Evolutionary conservation across 176 grass and related monocot species (phyloP).

Genomic region (Avena sativa): DNA sequence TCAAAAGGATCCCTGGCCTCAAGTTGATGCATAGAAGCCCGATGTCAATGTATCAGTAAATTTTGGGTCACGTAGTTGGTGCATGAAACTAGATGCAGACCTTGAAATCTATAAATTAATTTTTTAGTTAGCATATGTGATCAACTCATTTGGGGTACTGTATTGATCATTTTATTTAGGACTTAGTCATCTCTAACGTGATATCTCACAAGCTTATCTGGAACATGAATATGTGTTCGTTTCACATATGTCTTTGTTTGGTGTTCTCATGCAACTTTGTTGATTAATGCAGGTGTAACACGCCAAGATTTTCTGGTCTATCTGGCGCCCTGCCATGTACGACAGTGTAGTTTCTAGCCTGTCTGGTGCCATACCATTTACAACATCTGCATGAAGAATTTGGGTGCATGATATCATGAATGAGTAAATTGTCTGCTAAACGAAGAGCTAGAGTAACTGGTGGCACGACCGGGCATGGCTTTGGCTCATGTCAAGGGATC

Average conservation of each 20-base stretch:
- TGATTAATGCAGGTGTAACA: slow-evolving; percentile 16
- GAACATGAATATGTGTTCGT: slow-evolving; percentile 5
- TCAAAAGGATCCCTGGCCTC: neutral
- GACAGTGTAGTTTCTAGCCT: slow-evolving; percentile 33
- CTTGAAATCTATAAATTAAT: slow-evolving; percentile 18
- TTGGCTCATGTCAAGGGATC: neutral
- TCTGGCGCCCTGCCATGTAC: neutral
- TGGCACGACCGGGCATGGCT: neutral
- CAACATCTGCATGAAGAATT: neutral
- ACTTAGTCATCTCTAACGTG: neutral
- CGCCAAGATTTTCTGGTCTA: neutral
- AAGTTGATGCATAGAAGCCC: neutral
- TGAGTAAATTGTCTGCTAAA: neutral
- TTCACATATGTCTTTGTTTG: slow-evolving; percentile 12
- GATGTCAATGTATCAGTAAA: neutral
- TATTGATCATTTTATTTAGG: neutral
- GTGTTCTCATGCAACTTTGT: slow-evolving; percentile 35
- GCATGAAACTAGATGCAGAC: neutral
- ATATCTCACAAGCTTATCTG: slow-evolving; percentile 1
- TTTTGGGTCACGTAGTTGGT: slow-evolving; percentile 20
- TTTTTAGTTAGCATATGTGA: slow-evolving; percentile 15
- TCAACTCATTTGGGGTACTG: slow-evolving; percentile 1
- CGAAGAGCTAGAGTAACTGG: slow-evolving; percentile 1
- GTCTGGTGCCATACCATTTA: neutral
- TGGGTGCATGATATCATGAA: neutral